Conservation (phyloP, 1,284 basidiomycete species). For the Trichosporon faecale region DNA sequence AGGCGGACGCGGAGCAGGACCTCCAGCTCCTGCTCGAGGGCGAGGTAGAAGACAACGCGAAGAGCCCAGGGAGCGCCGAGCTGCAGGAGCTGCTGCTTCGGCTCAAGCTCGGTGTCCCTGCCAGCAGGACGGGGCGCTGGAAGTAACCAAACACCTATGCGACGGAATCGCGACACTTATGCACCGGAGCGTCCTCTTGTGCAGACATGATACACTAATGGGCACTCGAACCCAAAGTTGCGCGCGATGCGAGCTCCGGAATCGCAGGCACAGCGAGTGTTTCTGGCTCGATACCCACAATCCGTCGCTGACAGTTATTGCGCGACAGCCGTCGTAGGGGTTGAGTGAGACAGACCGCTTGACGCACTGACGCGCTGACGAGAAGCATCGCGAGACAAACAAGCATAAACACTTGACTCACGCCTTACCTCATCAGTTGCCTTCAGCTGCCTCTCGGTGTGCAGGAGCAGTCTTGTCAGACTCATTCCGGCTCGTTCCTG, state of each 20-base stretch:
- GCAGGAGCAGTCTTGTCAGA: neutral
- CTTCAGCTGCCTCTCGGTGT: neutral
- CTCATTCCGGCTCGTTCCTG: neutral
- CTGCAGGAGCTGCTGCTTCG: constrained; percentile 33
- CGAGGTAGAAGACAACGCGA: constrained; percentile 14
- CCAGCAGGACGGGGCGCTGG: neutral
- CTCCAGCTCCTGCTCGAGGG: constrained; percentile 32
- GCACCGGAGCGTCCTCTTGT: neutral
- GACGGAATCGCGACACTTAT: no score
- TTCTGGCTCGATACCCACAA: neutral
- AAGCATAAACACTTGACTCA: neutral
- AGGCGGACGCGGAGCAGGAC: constrained; percentile 24
- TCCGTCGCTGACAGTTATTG: neutral
- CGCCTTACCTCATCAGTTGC: neutral
- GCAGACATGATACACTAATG: neutral
- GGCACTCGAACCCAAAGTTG: neutral
- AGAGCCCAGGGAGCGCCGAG: constrained; percentile 18
- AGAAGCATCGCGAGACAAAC: neutral
- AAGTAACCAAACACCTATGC: neutral
- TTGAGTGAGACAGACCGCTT: no score
- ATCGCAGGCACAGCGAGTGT: neutral
- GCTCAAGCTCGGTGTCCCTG: constrained; percentile 19
- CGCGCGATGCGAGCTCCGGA: neutral
- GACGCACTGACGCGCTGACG: neutral
- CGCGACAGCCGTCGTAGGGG: no score